phyloP scores from a whole-genome alignment of 768 basidiomycete genomes.

The Leccinum broughii region DNA sequence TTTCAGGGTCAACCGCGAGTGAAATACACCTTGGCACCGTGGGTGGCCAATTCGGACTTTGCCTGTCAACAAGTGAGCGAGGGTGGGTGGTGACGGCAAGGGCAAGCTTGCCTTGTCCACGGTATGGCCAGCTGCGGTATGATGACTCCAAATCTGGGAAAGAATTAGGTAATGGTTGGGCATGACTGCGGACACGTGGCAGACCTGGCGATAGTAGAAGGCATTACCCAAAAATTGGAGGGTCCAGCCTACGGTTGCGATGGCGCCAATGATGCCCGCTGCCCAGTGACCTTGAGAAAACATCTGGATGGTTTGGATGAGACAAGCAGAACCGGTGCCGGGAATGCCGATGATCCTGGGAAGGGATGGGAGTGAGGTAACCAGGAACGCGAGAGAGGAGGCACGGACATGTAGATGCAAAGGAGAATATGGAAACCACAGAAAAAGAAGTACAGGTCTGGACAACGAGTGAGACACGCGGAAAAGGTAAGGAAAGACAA shows the following conservation, averaged over 20 bases:
- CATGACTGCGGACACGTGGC: conserved; percentile 20
- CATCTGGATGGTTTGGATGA: conserved; percentile 89
- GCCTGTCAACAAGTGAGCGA: conserved; percentile 49
- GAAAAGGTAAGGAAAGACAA: conserved; percentile 14
- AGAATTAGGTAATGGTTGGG: conserved; percentile 6
- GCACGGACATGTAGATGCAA: conserved; percentile 83
- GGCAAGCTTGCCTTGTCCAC: conserved; percentile 69
- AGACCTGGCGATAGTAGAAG: conserved; percentile 77
- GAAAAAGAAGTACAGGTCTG: conserved; percentile 97
- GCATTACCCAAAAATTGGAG: conserved; percentile 82
- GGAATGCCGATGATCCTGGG: conserved; percentile 91
- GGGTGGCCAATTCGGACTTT: conserved; percentile 76
- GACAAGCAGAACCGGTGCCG: conserved; percentile 91
- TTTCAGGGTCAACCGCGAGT: conserved; percentile 62
- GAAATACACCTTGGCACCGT: conserved; percentile 89
- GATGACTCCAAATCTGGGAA: conserved; percentile 70
- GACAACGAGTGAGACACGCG: conserved; percentile 13
- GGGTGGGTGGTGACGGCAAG: neutral
- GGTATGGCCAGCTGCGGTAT: conserved; percentile 82
- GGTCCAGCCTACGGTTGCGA: conserved; percentile 86
- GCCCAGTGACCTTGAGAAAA: conserved; percentile 70
- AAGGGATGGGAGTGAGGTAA: conserved; percentile 28
- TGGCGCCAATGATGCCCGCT: conserved; percentile 76
- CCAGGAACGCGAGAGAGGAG: neutral
- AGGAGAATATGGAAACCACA: conserved; percentile 93